phyloP scores from a whole-genome alignment of 768 basidiomycete species.

The Cystobasidium onofrii region DNA sequence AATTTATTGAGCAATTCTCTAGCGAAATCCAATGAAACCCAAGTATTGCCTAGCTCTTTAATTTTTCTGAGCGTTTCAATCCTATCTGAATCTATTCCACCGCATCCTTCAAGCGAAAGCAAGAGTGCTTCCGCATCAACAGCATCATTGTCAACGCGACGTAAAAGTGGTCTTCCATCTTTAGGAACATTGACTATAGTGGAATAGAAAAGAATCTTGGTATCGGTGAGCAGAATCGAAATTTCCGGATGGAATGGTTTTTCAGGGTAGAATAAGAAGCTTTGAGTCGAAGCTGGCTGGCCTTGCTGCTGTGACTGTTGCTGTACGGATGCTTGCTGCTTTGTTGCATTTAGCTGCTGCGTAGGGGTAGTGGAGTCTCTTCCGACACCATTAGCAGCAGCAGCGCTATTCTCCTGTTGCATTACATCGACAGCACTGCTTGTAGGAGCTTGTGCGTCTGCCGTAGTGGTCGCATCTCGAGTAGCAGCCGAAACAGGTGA shows the following conservation, averaged over 20 bases:
- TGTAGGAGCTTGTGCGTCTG: neutral
- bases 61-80: conserved; percentile 6
- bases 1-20: conserved; percentile 6
- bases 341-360: neutral
- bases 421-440: neutral
- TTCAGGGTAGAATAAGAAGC: conserved; percentile 29
- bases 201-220: conserved; percentile 25
- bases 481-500: neutral
- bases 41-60: conserved; percentile 17
- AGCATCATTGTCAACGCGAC: conserved; percentile 28
- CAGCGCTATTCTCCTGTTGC: neutral
- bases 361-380: neutral
- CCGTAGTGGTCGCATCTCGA: neutral
- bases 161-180: neutral
- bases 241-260: conserved; percentile 24
- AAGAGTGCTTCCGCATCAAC: conserved; percentile 19
- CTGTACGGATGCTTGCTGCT: neutral
- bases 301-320: neutral
- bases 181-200: neutral
- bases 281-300: conserved; percentile 19
- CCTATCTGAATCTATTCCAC: neutral
- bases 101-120: neutral
- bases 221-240: conserved; percentile 26
- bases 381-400: neutral
- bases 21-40: conserved; percentile 21